Evolutionary conservation across 2,329 filamentous ascomycete species (phyloP).

Genomic region (Aureobasidium uvarum): DNA sequence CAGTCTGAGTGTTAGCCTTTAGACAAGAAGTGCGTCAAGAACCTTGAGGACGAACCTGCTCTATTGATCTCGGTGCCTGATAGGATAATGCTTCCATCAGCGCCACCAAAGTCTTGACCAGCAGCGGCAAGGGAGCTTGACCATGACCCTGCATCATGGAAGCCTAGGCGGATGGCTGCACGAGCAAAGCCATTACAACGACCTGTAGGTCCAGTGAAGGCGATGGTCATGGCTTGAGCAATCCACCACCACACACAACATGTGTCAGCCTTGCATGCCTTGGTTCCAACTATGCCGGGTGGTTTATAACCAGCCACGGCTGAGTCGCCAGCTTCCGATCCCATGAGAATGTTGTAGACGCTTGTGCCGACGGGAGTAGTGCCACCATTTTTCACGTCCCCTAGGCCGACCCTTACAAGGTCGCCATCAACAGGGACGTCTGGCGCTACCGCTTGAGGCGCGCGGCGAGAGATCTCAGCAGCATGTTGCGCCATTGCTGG

Average conservation of each 20-base stretch:
- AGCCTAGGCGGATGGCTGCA: constrained; percentile 49
- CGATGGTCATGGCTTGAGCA: constrained; percentile 39
- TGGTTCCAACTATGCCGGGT: constrained; percentile 20
- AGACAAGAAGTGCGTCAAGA: background rate
- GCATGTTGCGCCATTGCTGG: constrained; percentile 5
- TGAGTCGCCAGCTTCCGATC: constrained; percentile 28
- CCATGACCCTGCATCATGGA: constrained; percentile 51
- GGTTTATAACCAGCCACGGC: constrained; percentile 29
- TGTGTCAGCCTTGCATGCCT: constrained; percentile 39
- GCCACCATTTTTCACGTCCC: constrained; percentile 30
- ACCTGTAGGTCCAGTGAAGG: constrained; percentile 39
- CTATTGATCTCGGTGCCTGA: constrained; percentile 43
- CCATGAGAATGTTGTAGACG: constrained; percentile 30
- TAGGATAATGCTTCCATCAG: constrained; percentile 50
- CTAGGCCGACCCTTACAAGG: background rate
- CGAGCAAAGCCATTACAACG: constrained; percentile 46
- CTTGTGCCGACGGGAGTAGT: constrained; percentile 30
- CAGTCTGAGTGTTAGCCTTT: background rate
- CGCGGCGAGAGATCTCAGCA: background rate
- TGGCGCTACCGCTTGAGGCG: constrained; percentile 1
- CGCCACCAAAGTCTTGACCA: constrained; percentile 43
- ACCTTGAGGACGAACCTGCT: background rate
- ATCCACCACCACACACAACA: constrained; percentile 50
- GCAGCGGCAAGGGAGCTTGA: constrained; percentile 37
- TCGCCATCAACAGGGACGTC: background rate